phyloP scores from a whole-genome alignment of 306 rosid genomes.

The Abrus pulchellus region DNA sequence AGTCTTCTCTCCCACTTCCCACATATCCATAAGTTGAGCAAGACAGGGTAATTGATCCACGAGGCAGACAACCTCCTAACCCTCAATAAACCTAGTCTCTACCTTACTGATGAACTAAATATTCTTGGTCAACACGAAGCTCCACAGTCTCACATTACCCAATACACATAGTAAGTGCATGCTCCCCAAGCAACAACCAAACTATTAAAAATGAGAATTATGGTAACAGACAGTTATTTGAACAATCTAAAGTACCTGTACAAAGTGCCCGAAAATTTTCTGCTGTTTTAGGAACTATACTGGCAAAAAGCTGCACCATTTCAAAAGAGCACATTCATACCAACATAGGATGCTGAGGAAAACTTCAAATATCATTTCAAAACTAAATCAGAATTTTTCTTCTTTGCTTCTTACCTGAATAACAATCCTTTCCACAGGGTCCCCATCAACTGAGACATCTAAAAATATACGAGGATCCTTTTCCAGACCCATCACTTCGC shows the following conservation, averaged over 20 bases:
- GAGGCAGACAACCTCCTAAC: slow-evolving; percentile 12
- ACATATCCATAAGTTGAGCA: background rate
- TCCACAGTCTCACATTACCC: slow-evolving; percentile 16
- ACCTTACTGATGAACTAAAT: background rate
- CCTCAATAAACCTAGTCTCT: slow-evolving; percentile 7
- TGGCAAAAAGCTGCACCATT: slow-evolving; percentile 88
- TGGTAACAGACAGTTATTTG: background rate
- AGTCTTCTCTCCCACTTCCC: background rate
- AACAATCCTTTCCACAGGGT: slow-evolving; percentile 67
- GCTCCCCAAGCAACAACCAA: slow-evolving; percentile 20
- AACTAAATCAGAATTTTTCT: background rate
- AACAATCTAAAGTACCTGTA: slow-evolving; percentile 69
- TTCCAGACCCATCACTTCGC: slow-evolving; percentile 68
- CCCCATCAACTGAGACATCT: slow-evolving; percentile 81
- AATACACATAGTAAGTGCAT: background rate
- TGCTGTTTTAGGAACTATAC: slow-evolving; percentile 84
- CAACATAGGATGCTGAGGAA: background rate
- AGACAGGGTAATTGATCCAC: background rate
- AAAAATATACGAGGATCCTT: slow-evolving; percentile 79
- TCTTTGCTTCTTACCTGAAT: slow-evolving; percentile 69
- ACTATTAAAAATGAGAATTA: background rate
- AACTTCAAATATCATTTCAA: slow-evolving; percentile 24
- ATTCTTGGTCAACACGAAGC: slow-evolving; percentile 23
- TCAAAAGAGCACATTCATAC: slow-evolving; percentile 42
- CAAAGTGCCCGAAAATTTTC: slow-evolving; percentile 95